Base-by-base conservation (phyloP, 176 grass and related monocot species). In the Oryza glaberrima region DNA sequence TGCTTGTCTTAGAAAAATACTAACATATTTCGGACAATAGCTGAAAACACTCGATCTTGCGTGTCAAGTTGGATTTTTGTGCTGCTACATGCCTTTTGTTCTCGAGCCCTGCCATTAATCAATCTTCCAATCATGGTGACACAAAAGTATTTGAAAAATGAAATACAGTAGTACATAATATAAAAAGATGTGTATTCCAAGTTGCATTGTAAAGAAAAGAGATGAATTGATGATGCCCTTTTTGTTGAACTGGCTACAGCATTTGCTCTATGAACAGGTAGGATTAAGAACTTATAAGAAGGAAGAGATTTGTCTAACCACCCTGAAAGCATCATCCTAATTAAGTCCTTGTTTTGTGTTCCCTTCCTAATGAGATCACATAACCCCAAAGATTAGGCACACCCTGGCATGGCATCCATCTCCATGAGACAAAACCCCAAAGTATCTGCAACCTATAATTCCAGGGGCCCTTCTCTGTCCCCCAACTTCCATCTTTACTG, bases 351-450 rank as follows among this genome's bases (percentile, higher is more conserved):
- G 23, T 77, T 77, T 58, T 58, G 54, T 85, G 66, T 63, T 19
- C 67, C 67, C 69, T 78, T 73, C 70, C 34, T 7, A 58, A 47
- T 56, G 30, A 46, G 54, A 82, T 82, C 68, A 75, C 66, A 82
- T 82, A 75, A 75, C 66, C 84, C 52, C 77, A 80, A 49, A 35
- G 58, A 75, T 81, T 56, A 75, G 43, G 30, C 61, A 20, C 70
- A n/a, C 22, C 45, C 67, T 58, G 54, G 77, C 40, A 41, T 41
- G 40, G 7, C 67, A 70, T 56, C 85, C 44, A 75, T 56, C 34
- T 36, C 61, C 77, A 60, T 22, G 70, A 86, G 77, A 85, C 83
- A 73, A 86, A 77, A 86, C 13, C 69, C n/a, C 4, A 14, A 20
- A 85, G 48, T 35, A 77, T 83, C 65, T 14, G 19, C 52, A 7